phyloP scores from a whole-genome alignment of 352 stramenopile species.

The Detonula confervacea region DNA sequence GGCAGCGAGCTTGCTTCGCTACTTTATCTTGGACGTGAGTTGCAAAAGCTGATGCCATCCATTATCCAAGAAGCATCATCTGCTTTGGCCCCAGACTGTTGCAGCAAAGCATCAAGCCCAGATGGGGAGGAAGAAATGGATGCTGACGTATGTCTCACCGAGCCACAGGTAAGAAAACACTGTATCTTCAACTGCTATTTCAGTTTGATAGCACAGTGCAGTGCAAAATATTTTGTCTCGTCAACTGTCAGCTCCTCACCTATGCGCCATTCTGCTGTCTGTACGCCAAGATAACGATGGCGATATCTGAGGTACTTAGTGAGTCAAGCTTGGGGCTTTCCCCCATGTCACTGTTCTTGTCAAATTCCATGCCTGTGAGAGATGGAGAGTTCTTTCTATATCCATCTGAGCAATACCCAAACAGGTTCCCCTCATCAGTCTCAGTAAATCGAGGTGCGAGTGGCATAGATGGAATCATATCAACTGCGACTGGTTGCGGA shows the following conservation, averaged over 20 bases:
- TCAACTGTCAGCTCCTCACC: too few species aligned
- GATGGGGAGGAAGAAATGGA: neutral
- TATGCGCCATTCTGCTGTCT: too few species aligned
- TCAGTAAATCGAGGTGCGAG: constrained; percentile 79
- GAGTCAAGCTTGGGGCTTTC: constrained; percentile 29
- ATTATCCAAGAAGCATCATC: constrained; percentile 64
- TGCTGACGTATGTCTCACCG: constrained; percentile 52
- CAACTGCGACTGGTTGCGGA: constrained; percentile 75
- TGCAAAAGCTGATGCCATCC: constrained; percentile 64
- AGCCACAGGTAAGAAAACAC: too few species aligned
- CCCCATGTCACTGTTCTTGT: constrained; percentile 77
- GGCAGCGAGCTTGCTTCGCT: constrained; percentile 71
- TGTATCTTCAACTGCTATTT: too few species aligned
- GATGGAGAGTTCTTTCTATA: constrained; percentile 86
- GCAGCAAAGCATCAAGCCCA: neutral
- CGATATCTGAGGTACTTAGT: constrained; percentile 61
- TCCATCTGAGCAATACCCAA: constrained; percentile 30
- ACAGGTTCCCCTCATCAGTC: constrained; percentile 36
- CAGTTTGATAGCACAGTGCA: too few species aligned
- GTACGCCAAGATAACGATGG: too few species aligned
- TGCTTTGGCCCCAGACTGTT: neutral
- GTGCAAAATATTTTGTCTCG: too few species aligned
- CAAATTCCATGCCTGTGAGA: constrained; percentile 84
- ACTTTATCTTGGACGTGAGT: constrained; percentile 61
- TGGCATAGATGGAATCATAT: constrained; percentile 85